phyloP scores from a whole-genome alignment of 768 basidiomycete genomes.

The Amylocystis lapponica region DNA sequence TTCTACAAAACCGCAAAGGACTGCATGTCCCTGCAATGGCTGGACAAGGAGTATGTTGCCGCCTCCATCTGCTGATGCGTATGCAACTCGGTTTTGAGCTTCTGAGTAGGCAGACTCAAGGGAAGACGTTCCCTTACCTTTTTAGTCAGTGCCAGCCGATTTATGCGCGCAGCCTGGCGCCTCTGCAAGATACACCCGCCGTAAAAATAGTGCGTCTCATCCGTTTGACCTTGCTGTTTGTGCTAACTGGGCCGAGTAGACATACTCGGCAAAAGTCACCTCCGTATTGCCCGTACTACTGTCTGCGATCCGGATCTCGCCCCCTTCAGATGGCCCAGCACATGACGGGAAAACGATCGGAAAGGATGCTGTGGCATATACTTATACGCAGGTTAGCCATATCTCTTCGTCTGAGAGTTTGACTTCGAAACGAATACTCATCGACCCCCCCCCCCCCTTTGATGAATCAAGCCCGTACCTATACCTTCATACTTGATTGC shows the following conservation, averaged over 20 bases:
- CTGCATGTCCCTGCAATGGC: constrained; percentile 82
- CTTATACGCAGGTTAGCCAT: constrained; percentile 63
- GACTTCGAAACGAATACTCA: no score
- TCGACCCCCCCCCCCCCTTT: neutral
- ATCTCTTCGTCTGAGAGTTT: no score
- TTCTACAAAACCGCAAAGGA: constrained; percentile 68
- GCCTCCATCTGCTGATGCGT: neutral
- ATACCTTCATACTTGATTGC: constrained; percentile 94
- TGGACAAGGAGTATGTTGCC: constrained; percentile 68
- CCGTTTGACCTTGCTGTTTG: neutral
- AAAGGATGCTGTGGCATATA: constrained; percentile 66
- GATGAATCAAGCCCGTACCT: constrained; percentile 53
- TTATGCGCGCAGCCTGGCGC: constrained; percentile 73
- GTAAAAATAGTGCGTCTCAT: constrained; percentile 65
- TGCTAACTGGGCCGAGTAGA: constrained; percentile 34
- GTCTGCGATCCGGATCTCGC: constrained; percentile 76
- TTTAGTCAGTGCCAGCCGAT: constrained; percentile 95
- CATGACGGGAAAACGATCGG: constrained; percentile 75
- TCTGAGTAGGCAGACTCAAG: constrained; percentile 56
- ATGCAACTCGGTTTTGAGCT: neutral
- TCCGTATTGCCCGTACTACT: constrained; percentile 83
- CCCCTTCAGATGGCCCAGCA: constrained; percentile 59
- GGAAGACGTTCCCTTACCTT: constrained; percentile 77
- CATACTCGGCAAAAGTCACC: constrained; percentile 75
- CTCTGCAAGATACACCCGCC: constrained; percentile 85